Evolutionary conservation across 768 basidiomycete genomes (phyloP).

Genomic region (Lentinula detonsa): DNA sequence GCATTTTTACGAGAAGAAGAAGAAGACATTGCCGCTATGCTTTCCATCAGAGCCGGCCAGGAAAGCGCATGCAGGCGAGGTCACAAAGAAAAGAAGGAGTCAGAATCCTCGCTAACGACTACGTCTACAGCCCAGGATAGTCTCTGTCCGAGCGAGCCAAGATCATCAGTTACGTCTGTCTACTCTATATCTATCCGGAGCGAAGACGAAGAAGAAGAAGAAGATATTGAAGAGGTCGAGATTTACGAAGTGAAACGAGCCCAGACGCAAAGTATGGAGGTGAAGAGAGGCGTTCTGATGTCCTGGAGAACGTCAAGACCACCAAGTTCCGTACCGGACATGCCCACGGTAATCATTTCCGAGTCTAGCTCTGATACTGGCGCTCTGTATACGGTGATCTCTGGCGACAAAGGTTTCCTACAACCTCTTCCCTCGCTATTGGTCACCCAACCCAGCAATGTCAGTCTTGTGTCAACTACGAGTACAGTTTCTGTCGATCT

Average conservation of each 20-base stretch:
- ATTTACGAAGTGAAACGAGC: constrained; percentile 40
- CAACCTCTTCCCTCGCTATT: constrained; percentile 9
- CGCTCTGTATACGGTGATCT: background rate
- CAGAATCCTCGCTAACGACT: constrained; percentile 23
- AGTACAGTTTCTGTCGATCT: constrained; percentile 37
- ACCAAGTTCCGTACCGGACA: constrained; percentile 8
- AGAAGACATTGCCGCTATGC: constrained; percentile 16
- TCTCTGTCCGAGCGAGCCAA: constrained; percentile 3
- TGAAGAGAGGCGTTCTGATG: constrained; percentile 41
- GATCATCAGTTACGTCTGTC: constrained; percentile 18
- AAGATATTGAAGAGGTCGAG: constrained; percentile 23
- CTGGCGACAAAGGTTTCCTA: background rate
- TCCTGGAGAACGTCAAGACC: constrained; percentile 20
- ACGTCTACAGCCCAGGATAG: constrained; percentile 12
- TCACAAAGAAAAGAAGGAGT: constrained; percentile 24
- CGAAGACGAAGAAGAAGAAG: constrained; percentile 16
- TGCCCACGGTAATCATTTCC: constrained; percentile 19
- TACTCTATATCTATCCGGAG: constrained; percentile 5
- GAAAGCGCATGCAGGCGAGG: constrained; percentile 16
- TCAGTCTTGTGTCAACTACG: constrained; percentile 26
- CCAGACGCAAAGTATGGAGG: constrained; percentile 44
- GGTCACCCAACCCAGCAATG: constrained; percentile 30
- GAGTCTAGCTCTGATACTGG: constrained; percentile 9
- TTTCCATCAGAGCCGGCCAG: constrained; percentile 19
- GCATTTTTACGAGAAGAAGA: constrained; percentile 5